Evolutionary conservation across 2,329 filamentous ascomycete species (phyloP).

Genomic region (Colletotrichum theobromicola): DNA sequence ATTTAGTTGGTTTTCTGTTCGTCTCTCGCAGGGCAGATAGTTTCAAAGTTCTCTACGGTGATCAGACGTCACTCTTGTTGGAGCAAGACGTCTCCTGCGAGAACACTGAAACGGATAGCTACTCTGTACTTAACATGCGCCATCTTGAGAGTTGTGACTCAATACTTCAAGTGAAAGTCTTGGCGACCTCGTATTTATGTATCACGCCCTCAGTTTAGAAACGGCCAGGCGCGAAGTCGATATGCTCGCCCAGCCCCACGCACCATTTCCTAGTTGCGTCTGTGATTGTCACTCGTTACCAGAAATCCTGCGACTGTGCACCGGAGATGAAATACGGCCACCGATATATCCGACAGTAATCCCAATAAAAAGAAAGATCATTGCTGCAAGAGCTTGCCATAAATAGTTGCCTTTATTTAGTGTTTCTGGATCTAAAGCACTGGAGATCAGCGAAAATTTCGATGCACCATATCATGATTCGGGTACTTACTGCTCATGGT

Average conservation of each 20-base stretch:
- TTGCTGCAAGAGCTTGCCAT: neutral
- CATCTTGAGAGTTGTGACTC: too few relatives aligned
- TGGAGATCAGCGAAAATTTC: neutral
- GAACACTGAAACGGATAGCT: too few relatives aligned
- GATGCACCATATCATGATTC: rapidly evolving
- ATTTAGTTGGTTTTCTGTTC: neutral
- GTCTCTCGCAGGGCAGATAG: rapidly evolving
- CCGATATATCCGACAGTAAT: neutral
- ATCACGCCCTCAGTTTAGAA: too few relatives aligned
- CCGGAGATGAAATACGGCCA: neutral
- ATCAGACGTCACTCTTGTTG: neutral
- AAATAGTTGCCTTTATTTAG: rapidly evolving
- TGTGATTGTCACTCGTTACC: too few relatives aligned
- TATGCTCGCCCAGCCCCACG: too few relatives aligned
- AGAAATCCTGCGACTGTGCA: neutral
- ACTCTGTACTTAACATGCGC: too few relatives aligned
- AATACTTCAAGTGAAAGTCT: too few relatives aligned
- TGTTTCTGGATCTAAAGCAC: rapidly evolving
- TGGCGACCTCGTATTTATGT: too few relatives aligned
- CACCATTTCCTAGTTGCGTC: too few relatives aligned
- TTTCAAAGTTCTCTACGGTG: neutral
- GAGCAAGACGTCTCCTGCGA: rapidly evolving
- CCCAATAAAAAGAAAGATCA: neutral
- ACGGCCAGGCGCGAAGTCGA: too few relatives aligned
- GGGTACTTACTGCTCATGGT: neutral